Evolutionary conservation across 768 basidiomycete genomes (phyloP).

Genomic region (Pulveroboletus frians): DNA sequence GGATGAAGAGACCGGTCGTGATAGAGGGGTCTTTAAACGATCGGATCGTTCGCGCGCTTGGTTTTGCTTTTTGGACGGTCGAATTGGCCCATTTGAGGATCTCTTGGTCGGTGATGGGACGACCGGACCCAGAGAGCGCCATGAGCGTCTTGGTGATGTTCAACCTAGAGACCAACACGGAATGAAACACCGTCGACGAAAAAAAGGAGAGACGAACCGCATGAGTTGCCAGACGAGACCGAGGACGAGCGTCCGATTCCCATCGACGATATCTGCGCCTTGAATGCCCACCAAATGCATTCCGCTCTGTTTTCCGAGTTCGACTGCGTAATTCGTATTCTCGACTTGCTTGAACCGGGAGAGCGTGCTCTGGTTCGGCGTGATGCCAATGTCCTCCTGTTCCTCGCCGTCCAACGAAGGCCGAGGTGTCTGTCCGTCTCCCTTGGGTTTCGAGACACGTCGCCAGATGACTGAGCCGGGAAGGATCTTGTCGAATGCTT

Average conservation of each 20-base stretch:
- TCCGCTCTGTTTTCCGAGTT: constrained; percentile 86
- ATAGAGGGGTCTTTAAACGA: constrained; percentile 93
- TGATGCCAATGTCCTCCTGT: constrained; percentile 76
- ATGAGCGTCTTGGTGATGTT: constrained; percentile 90
- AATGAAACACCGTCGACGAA: background rate
- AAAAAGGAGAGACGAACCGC: constrained; percentile 48
- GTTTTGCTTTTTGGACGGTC: constrained; percentile 70
- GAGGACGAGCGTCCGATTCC: constrained; percentile 84
- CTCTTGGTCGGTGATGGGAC: constrained; percentile 85
- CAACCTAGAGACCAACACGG: constrained; percentile 40
- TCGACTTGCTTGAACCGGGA: constrained; percentile 97
- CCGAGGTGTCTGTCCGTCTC: constrained; percentile 38
- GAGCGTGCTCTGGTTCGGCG: constrained; percentile 76
- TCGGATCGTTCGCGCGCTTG: constrained; percentile 58
- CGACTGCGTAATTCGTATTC: constrained; percentile 95
- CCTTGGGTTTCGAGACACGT: constrained; percentile 89
- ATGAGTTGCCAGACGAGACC: constrained; percentile 98
- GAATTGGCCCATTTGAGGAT: constrained; percentile 96
- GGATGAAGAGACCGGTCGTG: constrained; percentile 87
- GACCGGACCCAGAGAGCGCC: constrained; percentile 62
- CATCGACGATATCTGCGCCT: constrained; percentile 95
- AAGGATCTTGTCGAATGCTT: constrained; percentile 93
- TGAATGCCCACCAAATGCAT: constrained; percentile 98
- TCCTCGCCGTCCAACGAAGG: constrained; percentile 45
- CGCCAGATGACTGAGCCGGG: constrained; percentile 94